These are phyloP conservation scores for Ceratocystis harringtonii DNA, from an alignment of 2,329 filamentous ascomycete genomes.

Conservation along the genomic window DNA sequence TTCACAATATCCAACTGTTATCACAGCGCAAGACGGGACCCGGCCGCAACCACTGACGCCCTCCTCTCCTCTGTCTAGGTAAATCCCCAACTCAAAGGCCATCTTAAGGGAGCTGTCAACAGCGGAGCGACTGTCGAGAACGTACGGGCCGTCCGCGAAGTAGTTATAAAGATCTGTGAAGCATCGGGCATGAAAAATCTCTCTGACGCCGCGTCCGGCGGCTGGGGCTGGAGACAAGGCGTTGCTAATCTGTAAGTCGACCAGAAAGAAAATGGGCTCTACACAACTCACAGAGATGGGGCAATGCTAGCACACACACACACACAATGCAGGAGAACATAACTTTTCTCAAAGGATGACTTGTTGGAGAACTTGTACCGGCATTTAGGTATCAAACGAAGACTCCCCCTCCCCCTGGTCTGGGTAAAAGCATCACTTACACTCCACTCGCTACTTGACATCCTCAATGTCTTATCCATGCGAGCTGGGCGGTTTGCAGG, in stretches of 20 bases:
- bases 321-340: not conserved
- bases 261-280: not conserved
- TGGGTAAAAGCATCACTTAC: not conserved
- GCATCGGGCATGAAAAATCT: conserved; percentile 33
- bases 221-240: conserved; percentile 34
- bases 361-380: not conserved
- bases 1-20: not conserved
- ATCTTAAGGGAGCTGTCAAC: conserved; percentile 36
- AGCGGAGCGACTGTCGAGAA: conserved; percentile 34
- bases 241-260: conserved; percentile 28
- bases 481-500: not conserved
- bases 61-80: conserved; percentile 24
- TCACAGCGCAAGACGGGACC: not conserved
- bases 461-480: not conserved
- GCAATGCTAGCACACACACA: not conserved
- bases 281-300: not conserved
- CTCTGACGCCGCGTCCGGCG: conserved; percentile 23
- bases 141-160: conserved; percentile 33
- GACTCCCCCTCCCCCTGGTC: not conserved
- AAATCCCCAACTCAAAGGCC: conserved; percentile 39
- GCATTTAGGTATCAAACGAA: not conserved
- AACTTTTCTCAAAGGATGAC: not conserved
- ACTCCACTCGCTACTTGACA: not conserved
- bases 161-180: conserved; percentile 33
- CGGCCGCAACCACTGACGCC: too few relatives aligned